These are phyloP conservation scores for Pyrenochaeta sp. DNA, from an alignment of 2,329 filamentous ascomycete species.

Conservation along the genomic window DNA sequence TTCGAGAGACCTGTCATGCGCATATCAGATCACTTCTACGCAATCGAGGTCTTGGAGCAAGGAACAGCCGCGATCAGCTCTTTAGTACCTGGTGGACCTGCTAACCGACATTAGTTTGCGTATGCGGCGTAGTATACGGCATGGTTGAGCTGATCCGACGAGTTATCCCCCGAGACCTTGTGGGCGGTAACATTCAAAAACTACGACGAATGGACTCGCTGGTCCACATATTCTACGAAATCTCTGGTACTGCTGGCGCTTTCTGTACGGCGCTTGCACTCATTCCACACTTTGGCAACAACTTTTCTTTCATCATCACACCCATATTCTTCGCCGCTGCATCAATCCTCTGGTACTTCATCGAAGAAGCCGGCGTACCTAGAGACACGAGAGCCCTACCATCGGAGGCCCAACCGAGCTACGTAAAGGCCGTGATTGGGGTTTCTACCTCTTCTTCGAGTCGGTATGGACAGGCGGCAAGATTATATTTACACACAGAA, in stretches of 20 bases:
- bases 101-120: constrained; percentile 28
- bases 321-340: constrained; percentile 58
- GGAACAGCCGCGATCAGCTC: too few relatives aligned
- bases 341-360: constrained; percentile 57
- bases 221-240: constrained; percentile 59
- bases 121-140: constrained; percentile 46
- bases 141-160: constrained; percentile 63
- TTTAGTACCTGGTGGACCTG: neutral
- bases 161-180: constrained; percentile 62
- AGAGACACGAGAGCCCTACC: constrained; percentile 30
- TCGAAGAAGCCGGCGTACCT: constrained; percentile 51
- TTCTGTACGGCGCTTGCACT: constrained; percentile 60
- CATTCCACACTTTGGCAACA: constrained; percentile 61
- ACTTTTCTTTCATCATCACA: constrained; percentile 61
- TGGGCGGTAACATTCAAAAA: constrained; percentile 61
- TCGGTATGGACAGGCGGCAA: constrained; percentile 57
- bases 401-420: constrained; percentile 40
- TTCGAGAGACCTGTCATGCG: too few relatives aligned
- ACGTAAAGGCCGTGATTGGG: constrained; percentile 50
- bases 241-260: constrained; percentile 59
- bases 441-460: constrained; percentile 57
- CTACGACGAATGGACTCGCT: constrained; percentile 58
- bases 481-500: constrained; percentile 58
- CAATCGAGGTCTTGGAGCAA: too few relatives aligned
- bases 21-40: too few relatives aligned